Evolutionary conservation across 176 grass and related monocot genomes (phyloP), one percentile per base, ranked within the genome.

Genomic region (Tillandsia fasciculata): DNA sequence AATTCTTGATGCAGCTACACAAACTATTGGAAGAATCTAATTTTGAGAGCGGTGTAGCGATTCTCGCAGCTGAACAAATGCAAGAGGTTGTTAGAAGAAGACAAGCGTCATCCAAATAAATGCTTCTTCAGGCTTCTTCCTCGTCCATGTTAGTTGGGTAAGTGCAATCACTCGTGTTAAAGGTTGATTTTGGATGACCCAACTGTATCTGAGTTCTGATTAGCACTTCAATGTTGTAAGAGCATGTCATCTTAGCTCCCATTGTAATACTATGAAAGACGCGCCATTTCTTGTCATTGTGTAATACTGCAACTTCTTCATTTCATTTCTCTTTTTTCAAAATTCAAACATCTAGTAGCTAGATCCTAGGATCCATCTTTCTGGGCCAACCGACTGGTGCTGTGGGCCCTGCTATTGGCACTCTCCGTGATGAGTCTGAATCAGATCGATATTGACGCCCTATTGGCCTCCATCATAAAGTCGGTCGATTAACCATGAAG

Each of bases 41-140:
- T 79, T 95, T 90, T 51, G 86, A 87, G n/a, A 26, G 56, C 57
- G 80, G 61, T 70, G 76, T 59, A 9, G 82, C 80, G 0, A 70
- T 95, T 77, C 80, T 90, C 64, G 78, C 77, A 68, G 20, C 53
- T 1, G 69, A 82, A 68, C 78, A 80, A 76, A 83, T 95, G 69
- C 52, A 76, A 81, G 66, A 80, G 23, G 78, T 83, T 23, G 26
- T 78, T 75, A 54, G 24, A 8, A 42, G 53, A 61, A 58, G 12
- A 48, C 15, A 10, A 48, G 12, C 26, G 5, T 10, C 27, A 8
- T 58, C 53, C 14, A 58, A 23, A 28, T 72, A 48, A 26, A 51
- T n/a, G 17, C 52, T 51, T 61, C 10, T 61, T 20, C 56, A 61
- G 56, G 17, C 56, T 61, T 22, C 22, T 61, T 61, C 56, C 22